Evolutionary conservation across 2,329 filamentous ascomycete genomes (phyloP).

Genomic region (Xylaria hypoxylon): DNA sequence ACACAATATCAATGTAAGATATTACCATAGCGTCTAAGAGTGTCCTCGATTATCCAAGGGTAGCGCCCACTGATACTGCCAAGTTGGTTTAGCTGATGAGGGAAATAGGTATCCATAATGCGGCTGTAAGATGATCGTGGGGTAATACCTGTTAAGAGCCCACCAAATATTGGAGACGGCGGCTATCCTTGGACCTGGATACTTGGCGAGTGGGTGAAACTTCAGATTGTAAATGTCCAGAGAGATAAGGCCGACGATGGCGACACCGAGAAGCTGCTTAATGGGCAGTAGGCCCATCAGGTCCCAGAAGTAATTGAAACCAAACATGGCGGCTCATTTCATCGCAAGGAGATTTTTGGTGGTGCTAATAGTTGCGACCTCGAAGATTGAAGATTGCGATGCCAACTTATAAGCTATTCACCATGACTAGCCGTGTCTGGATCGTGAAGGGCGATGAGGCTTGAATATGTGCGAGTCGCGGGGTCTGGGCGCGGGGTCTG

Average conservation of each 20-base stretch:
- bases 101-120: constrained; percentile 14
- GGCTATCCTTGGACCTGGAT: constrained; percentile 29
- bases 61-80: constrained; percentile 26
- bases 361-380: no score
- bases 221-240: constrained; percentile 27
- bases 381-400: no score
- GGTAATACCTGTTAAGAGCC: constrained; percentile 23
- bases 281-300: constrained; percentile 5
- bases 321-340: constrained; percentile 13
- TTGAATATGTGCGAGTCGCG: no score
- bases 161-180: constrained; percentile 30
- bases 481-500: no score
- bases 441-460: no score
- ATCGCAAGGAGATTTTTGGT: no score
- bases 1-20: neutral
- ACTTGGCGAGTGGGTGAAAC: constrained; percentile 32
- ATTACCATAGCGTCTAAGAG: constrained; percentile 29
- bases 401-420: no score
- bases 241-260: constrained; percentile 1
- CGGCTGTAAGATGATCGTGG: constrained; percentile 1
- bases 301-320: constrained; percentile 3
- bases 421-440: no score
- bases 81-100: neutral
- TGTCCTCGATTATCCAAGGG: constrained; percentile 27
- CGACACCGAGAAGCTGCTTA: constrained; percentile 15